A percentile compares a stretch with the other conserved stretches of the same genome.
Evolutionary conservation across 371 early-diverging fungal genomes (phyloP).

Genomic region (Haplosporangium sp.): DNA sequence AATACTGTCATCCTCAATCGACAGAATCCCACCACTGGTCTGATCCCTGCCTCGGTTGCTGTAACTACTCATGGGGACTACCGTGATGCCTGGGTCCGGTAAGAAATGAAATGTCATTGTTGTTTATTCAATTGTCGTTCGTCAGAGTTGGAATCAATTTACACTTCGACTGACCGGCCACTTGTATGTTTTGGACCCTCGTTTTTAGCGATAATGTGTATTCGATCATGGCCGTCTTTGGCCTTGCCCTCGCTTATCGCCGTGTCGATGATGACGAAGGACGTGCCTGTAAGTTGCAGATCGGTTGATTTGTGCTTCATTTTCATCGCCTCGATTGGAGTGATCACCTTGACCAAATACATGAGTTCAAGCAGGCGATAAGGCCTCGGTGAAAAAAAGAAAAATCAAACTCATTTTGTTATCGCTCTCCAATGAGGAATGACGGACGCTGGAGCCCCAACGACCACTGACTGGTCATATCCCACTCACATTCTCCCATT

Average conservation of each 20-base stretch:
- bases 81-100: constrained; percentile 93
- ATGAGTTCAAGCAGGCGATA: no score
- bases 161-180: no score
- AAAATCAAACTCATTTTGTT: no score
- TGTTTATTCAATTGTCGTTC: neutral
- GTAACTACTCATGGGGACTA: constrained; percentile 88
- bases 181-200: neutral
- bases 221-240: constrained; percentile 89
- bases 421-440: no score
- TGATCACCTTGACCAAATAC: constrained; percentile 44
- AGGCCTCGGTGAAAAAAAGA: no score
- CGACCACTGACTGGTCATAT: no score
- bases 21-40: constrained; percentile 86
- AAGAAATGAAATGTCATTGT: constrained; percentile 21
- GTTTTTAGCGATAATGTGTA: constrained; percentile 87
- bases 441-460: no score
- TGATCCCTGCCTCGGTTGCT: constrained; percentile 92
- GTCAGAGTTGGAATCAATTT: neutral
- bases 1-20: constrained; percentile 79
- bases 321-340: constrained; percentile 3
- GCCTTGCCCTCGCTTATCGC: constrained; percentile 88
- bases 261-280: constrained; percentile 86
- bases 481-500: no score
- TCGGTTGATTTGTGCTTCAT: neutral
- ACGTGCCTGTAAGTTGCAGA: constrained; percentile 72